These are phyloP conservation scores for Fusarium nurragi DNA, from an alignment of 2,329 filamentous ascomycete genomes.

Conservation along the genomic window DNA sequence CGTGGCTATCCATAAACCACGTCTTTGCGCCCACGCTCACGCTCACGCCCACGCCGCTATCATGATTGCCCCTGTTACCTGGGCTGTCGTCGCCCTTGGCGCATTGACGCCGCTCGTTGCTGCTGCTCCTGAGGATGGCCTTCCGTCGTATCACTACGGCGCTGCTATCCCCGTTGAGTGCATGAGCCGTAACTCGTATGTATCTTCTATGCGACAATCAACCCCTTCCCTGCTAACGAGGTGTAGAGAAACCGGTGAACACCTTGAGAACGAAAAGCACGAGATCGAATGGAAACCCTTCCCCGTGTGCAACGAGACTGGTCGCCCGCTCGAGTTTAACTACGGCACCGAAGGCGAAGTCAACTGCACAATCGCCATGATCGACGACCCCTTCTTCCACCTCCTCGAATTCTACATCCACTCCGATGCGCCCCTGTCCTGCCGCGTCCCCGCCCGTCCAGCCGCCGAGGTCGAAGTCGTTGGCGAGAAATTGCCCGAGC, in stretches of 20 bases:
- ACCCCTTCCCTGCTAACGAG: neutral
- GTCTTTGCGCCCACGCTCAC: neutral
- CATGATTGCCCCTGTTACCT: conserved; percentile 33
- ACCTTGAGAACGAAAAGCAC: conserved; percentile 82
- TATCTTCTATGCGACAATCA: conserved; percentile 16
- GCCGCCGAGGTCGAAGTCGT: conserved; percentile 63
- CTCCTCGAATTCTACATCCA: conserved; percentile 97
- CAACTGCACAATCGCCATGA: conserved; percentile 83
- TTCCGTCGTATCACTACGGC: conserved; percentile 73
- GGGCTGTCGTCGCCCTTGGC: conserved; percentile 34
- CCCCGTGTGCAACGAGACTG: conserved; percentile 88
- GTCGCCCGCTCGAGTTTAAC: conserved; percentile 80
- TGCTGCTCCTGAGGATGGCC: conserved; percentile 52
- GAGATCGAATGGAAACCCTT: conserved; percentile 94
- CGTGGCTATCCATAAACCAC: neutral
- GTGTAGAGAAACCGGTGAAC: conserved; percentile 83
- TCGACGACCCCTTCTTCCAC: conserved; percentile 84
- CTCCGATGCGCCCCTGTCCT: conserved; percentile 91
- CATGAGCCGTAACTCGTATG: conserved; percentile 77
- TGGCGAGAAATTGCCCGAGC: conserved; percentile 59
- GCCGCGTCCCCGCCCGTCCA: conserved; percentile 85
- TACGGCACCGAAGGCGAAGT: conserved; percentile 85
- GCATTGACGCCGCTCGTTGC: conserved; percentile 43
- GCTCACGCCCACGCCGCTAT: neutral
- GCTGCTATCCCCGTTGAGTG: conserved; percentile 75